phyloP scores from a whole-genome alignment of 1,139 yeast genomes.

The Torulaspora pretoriensis region DNA sequence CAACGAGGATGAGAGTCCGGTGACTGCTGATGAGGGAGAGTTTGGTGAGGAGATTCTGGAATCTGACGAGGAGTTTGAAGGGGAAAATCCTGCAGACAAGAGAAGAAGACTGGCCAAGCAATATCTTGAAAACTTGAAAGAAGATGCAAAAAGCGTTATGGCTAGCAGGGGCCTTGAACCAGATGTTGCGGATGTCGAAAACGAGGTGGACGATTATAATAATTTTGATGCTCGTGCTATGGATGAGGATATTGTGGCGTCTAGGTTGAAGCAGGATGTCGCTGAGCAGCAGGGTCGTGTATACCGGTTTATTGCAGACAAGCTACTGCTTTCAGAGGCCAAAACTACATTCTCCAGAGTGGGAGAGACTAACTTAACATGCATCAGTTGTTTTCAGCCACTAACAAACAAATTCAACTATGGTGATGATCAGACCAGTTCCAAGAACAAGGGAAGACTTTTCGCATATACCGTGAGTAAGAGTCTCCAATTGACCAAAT shows the following conservation, averaged over 20 bases:
- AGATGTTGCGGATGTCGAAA: constrained; percentile 11
- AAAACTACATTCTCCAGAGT: constrained; percentile 48
- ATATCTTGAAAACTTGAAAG: constrained; percentile 73
- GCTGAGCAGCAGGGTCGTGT: constrained; percentile 85
- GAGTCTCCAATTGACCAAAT: constrained; percentile 74
- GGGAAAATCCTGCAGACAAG: constrained; percentile 87
- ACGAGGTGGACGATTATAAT: constrained; percentile 41
- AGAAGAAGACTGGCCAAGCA: constrained; percentile 92
- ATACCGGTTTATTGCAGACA: constrained; percentile 61
- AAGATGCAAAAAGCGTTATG: constrained; percentile 46
- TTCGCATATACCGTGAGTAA: constrained; percentile 78
- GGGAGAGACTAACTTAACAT: constrained; percentile 55
- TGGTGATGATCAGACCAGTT: constrained; percentile 18
- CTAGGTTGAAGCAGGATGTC: constrained; percentile 80
- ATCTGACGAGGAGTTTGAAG: constrained; percentile 65
- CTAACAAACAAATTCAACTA: constrained; percentile 32
- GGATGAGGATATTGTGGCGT: constrained; percentile 78
- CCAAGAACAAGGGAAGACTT: constrained; percentile 35
- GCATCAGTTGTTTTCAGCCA: constrained; percentile 37
- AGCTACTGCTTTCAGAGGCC: constrained; percentile 46
- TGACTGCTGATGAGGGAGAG: constrained; percentile 28
- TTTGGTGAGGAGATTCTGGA: constrained; percentile 46
- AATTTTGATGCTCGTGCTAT: constrained; percentile 90
- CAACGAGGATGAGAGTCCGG: constrained; percentile 30
- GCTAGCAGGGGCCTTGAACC: constrained; percentile 18